Conservation (phyloP, 2,329 filamentous ascomycete species). For the Cryphonectria naterciae region DNA sequence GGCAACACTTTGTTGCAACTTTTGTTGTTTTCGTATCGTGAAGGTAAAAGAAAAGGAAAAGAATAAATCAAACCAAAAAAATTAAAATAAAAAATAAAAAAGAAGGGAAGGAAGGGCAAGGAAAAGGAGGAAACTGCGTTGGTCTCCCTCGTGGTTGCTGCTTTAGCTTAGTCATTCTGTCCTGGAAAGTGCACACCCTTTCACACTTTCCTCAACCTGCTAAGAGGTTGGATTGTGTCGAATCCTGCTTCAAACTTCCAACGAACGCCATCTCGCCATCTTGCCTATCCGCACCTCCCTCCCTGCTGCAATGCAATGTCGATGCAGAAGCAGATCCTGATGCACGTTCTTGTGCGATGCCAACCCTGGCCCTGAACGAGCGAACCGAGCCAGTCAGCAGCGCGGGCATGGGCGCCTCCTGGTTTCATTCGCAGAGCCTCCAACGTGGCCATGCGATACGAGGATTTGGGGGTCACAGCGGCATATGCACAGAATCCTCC, state of each 20-base stretch:
- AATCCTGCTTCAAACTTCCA: slow-evolving; percentile 10
- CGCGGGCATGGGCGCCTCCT: slow-evolving; percentile 2
- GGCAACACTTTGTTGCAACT: not conserved
- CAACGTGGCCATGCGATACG: slow-evolving; percentile 4
- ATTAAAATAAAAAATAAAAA: no score
- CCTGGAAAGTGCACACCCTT: not conserved
- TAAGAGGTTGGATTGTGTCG: not conserved
- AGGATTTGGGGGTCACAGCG: not conserved
- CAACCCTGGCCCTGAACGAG: not conserved
- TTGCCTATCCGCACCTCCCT: slow-evolving; percentile 5
- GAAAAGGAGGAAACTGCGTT: not conserved
- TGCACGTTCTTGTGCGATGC: slow-evolving; percentile 13
- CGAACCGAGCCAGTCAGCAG: slow-evolving; percentile 3
- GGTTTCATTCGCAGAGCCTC: slow-evolving; percentile 6
- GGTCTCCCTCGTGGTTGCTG: not conserved
- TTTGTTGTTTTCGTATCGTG: not conserved
- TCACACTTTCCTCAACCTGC: not conserved
- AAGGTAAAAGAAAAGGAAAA: no score
- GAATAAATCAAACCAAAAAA: no score
- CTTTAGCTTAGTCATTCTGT: not conserved
- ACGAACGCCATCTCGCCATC: not conserved
- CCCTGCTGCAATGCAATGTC: slow-evolving; percentile 26
- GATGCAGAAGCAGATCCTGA: slow-evolving; percentile 18
- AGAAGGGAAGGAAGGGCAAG: no score
- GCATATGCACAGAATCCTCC: slow-evolving; percentile 13